Conservation (phyloP, 805 yeast species). For the Sugiyamaella chiloensis region DNA sequence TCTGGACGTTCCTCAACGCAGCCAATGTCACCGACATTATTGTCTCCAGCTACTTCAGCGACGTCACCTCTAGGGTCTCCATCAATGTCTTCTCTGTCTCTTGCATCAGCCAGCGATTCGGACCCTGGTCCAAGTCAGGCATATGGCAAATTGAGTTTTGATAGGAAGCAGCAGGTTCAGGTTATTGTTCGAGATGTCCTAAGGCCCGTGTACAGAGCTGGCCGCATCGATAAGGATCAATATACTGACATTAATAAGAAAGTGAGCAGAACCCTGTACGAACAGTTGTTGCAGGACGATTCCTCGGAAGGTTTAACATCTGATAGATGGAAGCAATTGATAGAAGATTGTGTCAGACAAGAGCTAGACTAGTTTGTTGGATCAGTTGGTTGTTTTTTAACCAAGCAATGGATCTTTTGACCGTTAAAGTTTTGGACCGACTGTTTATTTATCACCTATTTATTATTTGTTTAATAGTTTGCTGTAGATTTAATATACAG, state of each 20-base stretch:
- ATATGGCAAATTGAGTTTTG: slow-evolving; percentile 23
- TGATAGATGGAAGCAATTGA: slow-evolving; percentile 12
- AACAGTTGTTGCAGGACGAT: slow-evolving; percentile 24
- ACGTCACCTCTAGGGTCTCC: slow-evolving; percentile 19
- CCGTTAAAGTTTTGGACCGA: too few relatives aligned
- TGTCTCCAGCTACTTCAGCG: slow-evolving; percentile 4
- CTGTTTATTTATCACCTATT: neutral
- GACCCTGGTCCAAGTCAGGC: slow-evolving; percentile 17
- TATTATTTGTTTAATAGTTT: neutral
- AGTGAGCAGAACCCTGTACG: slow-evolving; percentile 60
- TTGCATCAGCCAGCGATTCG: slow-evolving; percentile 5
- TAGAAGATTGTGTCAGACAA: slow-evolving; percentile 13
- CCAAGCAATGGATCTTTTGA: too few relatives aligned
- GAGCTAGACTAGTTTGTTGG: too few relatives aligned
- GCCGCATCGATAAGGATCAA: slow-evolving; percentile 35
- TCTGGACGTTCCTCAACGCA: slow-evolving; percentile 5
- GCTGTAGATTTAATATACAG: neutral
- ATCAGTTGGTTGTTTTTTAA: too few relatives aligned
- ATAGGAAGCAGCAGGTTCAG: slow-evolving; percentile 58
- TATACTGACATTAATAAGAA: slow-evolving; percentile 61
- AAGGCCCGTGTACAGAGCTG: slow-evolving; percentile 45
- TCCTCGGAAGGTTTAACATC: neutral
- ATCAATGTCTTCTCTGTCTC: slow-evolving; percentile 2
- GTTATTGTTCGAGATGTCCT: slow-evolving; percentile 51
- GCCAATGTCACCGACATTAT: neutral